Evolutionary conservation across 1,139 yeast species (phyloP).

Genomic region (Debaryomycetaceae sp.): DNA sequence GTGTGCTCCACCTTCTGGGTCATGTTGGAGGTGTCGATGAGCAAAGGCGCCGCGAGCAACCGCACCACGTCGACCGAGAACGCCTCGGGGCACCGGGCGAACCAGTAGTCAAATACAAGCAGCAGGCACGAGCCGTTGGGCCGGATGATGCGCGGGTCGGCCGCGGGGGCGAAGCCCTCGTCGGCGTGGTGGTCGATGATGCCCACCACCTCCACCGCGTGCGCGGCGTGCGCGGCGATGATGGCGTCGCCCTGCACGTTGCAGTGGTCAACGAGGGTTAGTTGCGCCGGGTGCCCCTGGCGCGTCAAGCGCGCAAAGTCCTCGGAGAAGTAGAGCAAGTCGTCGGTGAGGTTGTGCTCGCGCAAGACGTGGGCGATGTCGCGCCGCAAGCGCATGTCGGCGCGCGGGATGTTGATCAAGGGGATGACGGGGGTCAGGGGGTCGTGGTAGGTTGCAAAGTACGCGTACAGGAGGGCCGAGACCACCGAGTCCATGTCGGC

Average conservation of each 20-base stretch:
- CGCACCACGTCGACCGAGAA: constrained; percentile 33
- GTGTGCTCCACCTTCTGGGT: constrained; percentile 51
- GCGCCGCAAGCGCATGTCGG: constrained; percentile 63
- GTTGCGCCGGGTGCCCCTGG: constrained; percentile 19
- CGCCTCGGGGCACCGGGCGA: constrained; percentile 16
- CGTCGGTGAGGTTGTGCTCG: constrained; percentile 43
- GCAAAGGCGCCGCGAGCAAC: constrained; percentile 61
- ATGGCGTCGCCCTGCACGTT: constrained; percentile 50
- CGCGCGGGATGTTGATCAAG: constrained; percentile 63
- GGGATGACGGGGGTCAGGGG: constrained; percentile 44
- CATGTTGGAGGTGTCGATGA: constrained; percentile 70
- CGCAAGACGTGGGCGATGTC: constrained; percentile 60
- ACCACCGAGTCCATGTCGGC: constrained; percentile 84
- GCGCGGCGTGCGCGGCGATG: constrained; percentile 19
- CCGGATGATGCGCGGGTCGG: constrained; percentile 56
- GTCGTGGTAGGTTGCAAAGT: constrained; percentile 34
- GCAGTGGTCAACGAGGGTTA: constrained; percentile 82
- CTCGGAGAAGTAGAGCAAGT: constrained; percentile 59
- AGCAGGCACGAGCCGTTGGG: constrained; percentile 77
- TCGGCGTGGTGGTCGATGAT: constrained; percentile 89
- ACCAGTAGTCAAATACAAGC: constrained; percentile 64
- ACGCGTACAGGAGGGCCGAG: constrained; percentile 69
- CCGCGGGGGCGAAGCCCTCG: constrained; percentile 45
- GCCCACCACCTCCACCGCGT: constrained; percentile 40
- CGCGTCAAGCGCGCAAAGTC: constrained; percentile 37